Conservation (phyloP, 768 basidiomycete genomes). For the Brasilioporus rufonigricans region DNA sequence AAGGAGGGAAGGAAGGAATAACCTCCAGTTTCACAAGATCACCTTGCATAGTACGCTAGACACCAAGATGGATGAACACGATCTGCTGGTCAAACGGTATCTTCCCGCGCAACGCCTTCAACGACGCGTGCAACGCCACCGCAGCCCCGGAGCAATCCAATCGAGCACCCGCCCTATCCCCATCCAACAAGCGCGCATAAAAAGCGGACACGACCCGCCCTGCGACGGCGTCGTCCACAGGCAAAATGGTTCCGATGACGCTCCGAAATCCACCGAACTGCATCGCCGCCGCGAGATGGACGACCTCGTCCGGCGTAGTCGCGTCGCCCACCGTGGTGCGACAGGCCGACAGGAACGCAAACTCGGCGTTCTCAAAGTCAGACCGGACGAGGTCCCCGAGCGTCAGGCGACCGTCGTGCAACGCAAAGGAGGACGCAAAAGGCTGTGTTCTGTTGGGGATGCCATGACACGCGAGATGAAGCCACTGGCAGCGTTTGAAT, state of each 20-base stretch:
- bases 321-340: slow-evolving; percentile 22
- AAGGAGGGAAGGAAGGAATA: too few relatives aligned
- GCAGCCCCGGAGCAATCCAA: neutral
- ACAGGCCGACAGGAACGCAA: slow-evolving; percentile 26
- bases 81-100: slow-evolving; percentile 7
- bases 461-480: slow-evolving; percentile 29
- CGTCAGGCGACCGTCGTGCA: slow-evolving; percentile 6
- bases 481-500: slow-evolving; percentile 13
- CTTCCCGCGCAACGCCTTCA: slow-evolving; percentile 3
- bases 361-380: neutral
- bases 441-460: slow-evolving; percentile 3
- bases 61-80: neutral
- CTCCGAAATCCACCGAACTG: slow-evolving; percentile 16
- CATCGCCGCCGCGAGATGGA: slow-evolving; percentile 7
- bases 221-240: slow-evolving; percentile 13
- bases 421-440: slow-evolving; percentile 13
- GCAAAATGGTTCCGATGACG: slow-evolving; percentile 25
- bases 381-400: slow-evolving; percentile 1
- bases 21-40: too few relatives aligned
- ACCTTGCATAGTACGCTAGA: too few relatives aligned
- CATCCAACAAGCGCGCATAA: slow-evolving; percentile 7
- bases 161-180: neutral
- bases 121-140: neutral
- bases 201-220: slow-evolving; percentile 1
- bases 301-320: slow-evolving; percentile 19